Evolutionary conservation across 2,329 filamentous ascomycete species (phyloP).

Genomic region (Stemphylium lycopersici): DNA sequence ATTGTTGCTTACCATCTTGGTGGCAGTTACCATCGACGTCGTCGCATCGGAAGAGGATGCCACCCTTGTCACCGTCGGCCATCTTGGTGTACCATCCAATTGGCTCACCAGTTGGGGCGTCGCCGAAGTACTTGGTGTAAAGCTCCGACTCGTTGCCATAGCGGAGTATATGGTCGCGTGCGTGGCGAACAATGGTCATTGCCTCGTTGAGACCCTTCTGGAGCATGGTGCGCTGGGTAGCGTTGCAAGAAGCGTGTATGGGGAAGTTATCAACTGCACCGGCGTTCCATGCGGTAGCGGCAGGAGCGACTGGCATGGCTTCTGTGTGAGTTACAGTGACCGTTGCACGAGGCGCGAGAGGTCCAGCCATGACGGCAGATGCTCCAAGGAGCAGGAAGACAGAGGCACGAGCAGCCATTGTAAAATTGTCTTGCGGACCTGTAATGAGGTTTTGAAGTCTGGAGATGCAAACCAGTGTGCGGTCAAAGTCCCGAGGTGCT

Average conservation of each 20-base stretch:
- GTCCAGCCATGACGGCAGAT: constrained; percentile 36
- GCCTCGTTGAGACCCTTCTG: constrained; percentile 64
- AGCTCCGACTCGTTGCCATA: constrained; percentile 64
- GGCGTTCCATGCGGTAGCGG: constrained; percentile 37
- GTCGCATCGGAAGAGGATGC: constrained; percentile 70
- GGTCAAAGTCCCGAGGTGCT: constrained; percentile 25
- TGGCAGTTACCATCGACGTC: constrained; percentile 69
- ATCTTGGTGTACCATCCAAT: constrained; percentile 69
- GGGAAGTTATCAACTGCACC: constrained; percentile 52
- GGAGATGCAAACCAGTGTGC: constrained; percentile 26
- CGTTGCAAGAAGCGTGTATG: constrained; percentile 71
- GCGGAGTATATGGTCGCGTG: constrained; percentile 66
- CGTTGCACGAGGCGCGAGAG: constrained; percentile 30
- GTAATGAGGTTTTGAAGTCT: constrained; percentile 7
- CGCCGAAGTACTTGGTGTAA: constrained; percentile 71
- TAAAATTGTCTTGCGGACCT: constrained; percentile 4
- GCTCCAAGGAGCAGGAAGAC: constrained; percentile 35
- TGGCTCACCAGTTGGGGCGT: constrained; percentile 61
- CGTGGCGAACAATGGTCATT: constrained; percentile 63
- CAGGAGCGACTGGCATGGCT: constrained; percentile 10
- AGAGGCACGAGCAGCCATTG: constrained; percentile 33
- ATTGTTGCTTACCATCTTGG: constrained; percentile 31
- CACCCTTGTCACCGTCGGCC: constrained; percentile 62
- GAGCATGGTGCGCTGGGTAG: constrained; percentile 64
- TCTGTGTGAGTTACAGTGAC: constrained; percentile 30